A percentile compares a stretch with the other conserved stretches of the same genome.
These are phyloP conservation scores for Cymbopogon flexuosus DNA, from an alignment of 202 grass and related monocot genomes.

Conservation along the genomic window DNA sequence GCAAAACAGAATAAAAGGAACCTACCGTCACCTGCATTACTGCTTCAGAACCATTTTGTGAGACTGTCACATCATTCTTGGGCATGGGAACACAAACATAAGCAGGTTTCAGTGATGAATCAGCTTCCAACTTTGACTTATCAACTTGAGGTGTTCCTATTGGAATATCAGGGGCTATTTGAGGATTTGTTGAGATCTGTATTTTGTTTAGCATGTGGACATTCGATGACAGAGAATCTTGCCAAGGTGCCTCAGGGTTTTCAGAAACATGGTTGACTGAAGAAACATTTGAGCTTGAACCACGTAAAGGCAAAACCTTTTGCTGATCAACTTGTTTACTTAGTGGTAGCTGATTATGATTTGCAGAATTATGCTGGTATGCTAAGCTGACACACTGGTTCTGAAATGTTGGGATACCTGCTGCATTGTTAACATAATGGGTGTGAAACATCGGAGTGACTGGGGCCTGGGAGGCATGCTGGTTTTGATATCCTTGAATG, in stretches of 20 bases:
- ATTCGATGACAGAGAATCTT: constrained; percentile 37
- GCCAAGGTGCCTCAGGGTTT: constrained; percentile 27
- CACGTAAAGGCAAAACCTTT: constrained; percentile 45
- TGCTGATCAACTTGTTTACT: constrained; percentile 56
- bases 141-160: constrained; percentile 37
- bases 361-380: constrained; percentile 38
- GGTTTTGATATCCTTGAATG: constrained; percentile 32
- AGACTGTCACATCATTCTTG: constrained; percentile 44
- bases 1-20: constrained; percentile 6
- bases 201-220: constrained; percentile 51
- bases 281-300: constrained; percentile 50
- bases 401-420: constrained; percentile 6
- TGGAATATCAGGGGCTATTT: constrained; percentile 58
- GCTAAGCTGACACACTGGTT: constrained; percentile 36
- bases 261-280: constrained; percentile 43
- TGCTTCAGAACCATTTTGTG: constrained; percentile 37
- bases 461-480: neutral
- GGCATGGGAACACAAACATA: constrained; percentile 61
- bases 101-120: constrained; percentile 53
- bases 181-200: constrained; percentile 78
- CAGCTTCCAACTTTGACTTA: constrained; percentile 40
- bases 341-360: constrained; percentile 33
- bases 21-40: constrained; percentile 44
- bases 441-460: constrained; percentile 1
- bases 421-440: constrained; percentile 20